phyloP scores from a whole-genome alignment of 805 yeast genomes.

The Suhomyces vadensis region DNA sequence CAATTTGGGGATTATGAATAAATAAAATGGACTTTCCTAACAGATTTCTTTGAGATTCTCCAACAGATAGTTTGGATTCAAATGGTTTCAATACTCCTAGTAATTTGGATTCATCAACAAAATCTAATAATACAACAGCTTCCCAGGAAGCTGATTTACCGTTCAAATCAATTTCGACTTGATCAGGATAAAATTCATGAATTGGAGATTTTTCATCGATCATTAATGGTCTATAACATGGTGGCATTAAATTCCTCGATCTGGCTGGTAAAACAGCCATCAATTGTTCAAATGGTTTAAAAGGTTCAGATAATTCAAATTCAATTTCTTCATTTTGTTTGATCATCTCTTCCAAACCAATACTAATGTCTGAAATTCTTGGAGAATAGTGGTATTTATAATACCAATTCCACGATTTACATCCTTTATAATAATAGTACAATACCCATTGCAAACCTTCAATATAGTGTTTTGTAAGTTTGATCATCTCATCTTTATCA shows the following conservation, averaged over 20 bases:
- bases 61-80: conserved; percentile 61
- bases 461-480: conserved; percentile 74
- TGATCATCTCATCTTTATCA: conserved; percentile 59
- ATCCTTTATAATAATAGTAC: conserved; percentile 85
- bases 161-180: conserved; percentile 84
- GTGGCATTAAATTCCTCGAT: conserved; percentile 77
- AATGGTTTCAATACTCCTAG: conserved; percentile 70
- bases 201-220: conserved; percentile 84
- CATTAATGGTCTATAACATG: conserved; percentile 78
- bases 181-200: conserved; percentile 84
- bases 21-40: conserved; percentile 72
- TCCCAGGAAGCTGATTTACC: conserved; percentile 98
- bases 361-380: conserved; percentile 79
- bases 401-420: conserved; percentile 96
- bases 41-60: conserved; percentile 71
- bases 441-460: conserved; percentile 98
- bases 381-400: conserved; percentile 91
- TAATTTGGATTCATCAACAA: conserved; percentile 82
- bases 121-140: conserved; percentile 89
- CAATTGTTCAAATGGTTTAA: conserved; percentile 90
- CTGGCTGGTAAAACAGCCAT: conserved; percentile 98
- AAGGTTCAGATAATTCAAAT: conserved; percentile 75
- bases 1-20: conserved; percentile 73
- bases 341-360: conserved; percentile 63
- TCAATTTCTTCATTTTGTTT: conserved; percentile 38